phyloP scores from a whole-genome alignment of 306 rosid genomes.

The Trifolium subterraneum region DNA sequence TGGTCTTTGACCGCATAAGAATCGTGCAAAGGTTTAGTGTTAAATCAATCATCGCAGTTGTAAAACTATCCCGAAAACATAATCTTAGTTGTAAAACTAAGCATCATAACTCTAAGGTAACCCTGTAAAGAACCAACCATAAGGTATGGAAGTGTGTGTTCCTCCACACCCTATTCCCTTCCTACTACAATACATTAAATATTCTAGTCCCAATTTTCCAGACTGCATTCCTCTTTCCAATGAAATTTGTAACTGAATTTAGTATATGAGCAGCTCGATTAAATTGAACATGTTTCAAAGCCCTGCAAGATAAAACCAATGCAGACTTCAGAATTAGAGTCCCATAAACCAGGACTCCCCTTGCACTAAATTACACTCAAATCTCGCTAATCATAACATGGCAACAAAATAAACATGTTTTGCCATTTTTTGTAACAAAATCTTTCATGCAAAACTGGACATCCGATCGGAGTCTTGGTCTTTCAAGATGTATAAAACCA shows the following conservation, averaged over 20 bases:
- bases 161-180: neutral
- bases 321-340: constrained; percentile 45
- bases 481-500: constrained; percentile 14
- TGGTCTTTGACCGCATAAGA: neutral
- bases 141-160: no score
- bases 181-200: constrained; percentile 38
- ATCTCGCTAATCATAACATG: neutral
- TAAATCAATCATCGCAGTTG: neutral
- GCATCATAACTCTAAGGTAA: neutral
- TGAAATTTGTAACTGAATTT: constrained; percentile 45
- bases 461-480: neutral
- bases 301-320: constrained; percentile 78
- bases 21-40: neutral
- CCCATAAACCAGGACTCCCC: constrained; percentile 34
- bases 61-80: neutral
- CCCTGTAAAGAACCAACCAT: neutral
- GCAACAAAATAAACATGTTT: neutral
- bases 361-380: constrained; percentile 31
- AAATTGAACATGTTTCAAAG: constrained; percentile 46
- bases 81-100: constrained; percentile 8
- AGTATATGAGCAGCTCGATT: constrained; percentile 46
- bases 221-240: constrained; percentile 44
- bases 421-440: neutral
- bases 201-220: constrained; percentile 50
- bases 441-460: constrained; percentile 24